Percentiles rank a stretch among this genome's conserved stretches.
Evolutionary conservation across 352 stramenopile genomes (phyloP).

Genomic region (Globisporangium camurandrum): DNA sequence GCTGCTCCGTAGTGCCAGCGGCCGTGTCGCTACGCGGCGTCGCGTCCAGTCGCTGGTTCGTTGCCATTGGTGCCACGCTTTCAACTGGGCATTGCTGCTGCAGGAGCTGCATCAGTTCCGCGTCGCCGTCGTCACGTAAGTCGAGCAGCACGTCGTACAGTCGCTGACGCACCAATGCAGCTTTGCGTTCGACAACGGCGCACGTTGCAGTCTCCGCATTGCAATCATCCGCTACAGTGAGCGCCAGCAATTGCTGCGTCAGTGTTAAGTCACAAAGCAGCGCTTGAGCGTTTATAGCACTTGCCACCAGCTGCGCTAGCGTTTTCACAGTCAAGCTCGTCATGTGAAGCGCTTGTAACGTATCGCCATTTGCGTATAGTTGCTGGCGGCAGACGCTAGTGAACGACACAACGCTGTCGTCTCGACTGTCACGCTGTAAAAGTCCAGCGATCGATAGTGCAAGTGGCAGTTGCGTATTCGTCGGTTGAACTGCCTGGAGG

Average conservation of each 20-base stretch:
- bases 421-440: background rate
- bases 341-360: background rate
- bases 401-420: background rate
- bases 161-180: slow-evolving; percentile 35
- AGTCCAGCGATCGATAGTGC: background rate
- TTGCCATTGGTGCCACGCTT: background rate
- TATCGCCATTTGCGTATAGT: background rate
- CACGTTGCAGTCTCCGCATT: slow-evolving; percentile 24
- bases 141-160: slow-evolving; percentile 33
- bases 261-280: slow-evolving; percentile 2
- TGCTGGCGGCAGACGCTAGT: background rate
- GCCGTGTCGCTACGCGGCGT: no score
- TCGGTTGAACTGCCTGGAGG: slow-evolving; percentile 6
- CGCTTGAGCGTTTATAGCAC: background rate
- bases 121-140: slow-evolving; percentile 20
- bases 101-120: slow-evolving; percentile 14
- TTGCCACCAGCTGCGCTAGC: slow-evolving; percentile 3
- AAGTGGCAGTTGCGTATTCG: background rate
- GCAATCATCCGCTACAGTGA: slow-evolving; percentile 14
- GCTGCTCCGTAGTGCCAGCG: no score
- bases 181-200: slow-evolving; percentile 25
- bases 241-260: background rate
- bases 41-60: background rate
- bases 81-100: no score
- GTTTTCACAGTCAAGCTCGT: slow-evolving; percentile 7